Base-by-base conservation (phyloP, 305 asterid species). In the Fraxinus paxiana region DNA sequence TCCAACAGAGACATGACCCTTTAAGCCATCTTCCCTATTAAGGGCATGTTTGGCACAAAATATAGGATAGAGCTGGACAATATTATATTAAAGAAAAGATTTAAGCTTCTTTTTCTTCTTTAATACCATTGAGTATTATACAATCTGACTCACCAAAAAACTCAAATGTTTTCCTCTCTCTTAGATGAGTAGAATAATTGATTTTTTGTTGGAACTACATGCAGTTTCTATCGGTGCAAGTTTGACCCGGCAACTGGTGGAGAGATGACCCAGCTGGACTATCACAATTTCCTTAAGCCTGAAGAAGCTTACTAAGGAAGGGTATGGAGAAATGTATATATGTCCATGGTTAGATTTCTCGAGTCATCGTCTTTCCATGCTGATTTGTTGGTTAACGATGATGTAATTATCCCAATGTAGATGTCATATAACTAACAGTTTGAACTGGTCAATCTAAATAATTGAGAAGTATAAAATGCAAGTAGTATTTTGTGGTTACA, bases 181-280 rank as follows among this genome's bases (percentile, higher is more conserved):
- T 46, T 46, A 46, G 59, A 13, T 46, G 59, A 46, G 59, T 46
- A 46, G 34, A 28, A 15, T 22, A 18, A 72, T 51, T 46, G 38
- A 48, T 67, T 67, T 54, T 38, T 80, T 51, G 59, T 46, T 43
- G 18, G 10, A 51, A 72, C 71, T 26, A 17, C n/a, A 10, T 86
- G 88, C 89, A 90, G 94, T 77, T 91, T 91, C 75, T 90, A 88
- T 80, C 84, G 91, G 3, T 91, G 94, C 81, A 81, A 87, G 74
- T 91, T 85, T 26, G 91, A 91, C 65, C 91, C 91, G 5, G 83
- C 33, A 46, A 41, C 81, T 54, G 93, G 91, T 46, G 96, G 96
- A 77, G 93, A 89, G 84, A 91, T 91, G 96, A 86, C 83, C 15
- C 91, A 85, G 75, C 38, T 90, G 87, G 96, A 91, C 81, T 86